phyloP scores from a whole-genome alignment of 2,329 filamentous ascomycete genomes.

The Cadophora sp. region DNA sequence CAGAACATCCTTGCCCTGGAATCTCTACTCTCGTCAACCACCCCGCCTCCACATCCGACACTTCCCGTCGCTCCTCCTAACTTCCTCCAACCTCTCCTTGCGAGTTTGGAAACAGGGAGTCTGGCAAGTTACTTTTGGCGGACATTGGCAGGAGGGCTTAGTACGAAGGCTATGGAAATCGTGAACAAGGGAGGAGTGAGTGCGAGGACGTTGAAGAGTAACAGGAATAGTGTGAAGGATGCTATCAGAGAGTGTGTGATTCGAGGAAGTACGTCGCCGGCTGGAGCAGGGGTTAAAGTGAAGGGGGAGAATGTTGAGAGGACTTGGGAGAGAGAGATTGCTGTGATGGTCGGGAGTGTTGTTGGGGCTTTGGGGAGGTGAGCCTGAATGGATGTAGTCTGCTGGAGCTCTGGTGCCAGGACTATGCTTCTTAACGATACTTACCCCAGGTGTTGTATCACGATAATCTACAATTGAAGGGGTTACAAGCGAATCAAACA shows the following conservation, averaged over 20 bases:
- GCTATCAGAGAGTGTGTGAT: conserved; percentile 85
- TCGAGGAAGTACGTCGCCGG: conserved; percentile 76
- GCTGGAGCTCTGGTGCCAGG: too few relatives aligned
- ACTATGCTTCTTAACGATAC: too few relatives aligned
- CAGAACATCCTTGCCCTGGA: conserved; percentile 93
- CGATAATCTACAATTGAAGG: too few relatives aligned
- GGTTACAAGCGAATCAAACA: too few relatives aligned
- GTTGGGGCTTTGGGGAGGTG: conserved; percentile 51
- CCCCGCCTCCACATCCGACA: conserved; percentile 72
- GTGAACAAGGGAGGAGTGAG: conserved; percentile 82
- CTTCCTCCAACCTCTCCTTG: conserved; percentile 75
- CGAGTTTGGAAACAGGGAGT: conserved; percentile 84
- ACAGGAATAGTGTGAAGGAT: conserved; percentile 76
- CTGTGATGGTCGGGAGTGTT: conserved; percentile 91
- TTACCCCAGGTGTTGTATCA: too few relatives aligned
- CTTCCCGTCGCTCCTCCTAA: conserved; percentile 53
- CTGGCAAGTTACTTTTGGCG: conserved; percentile 94
- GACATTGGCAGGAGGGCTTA: conserved; percentile 79
- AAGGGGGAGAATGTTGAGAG: conserved; percentile 64
- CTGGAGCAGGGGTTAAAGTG: conserved; percentile 62
- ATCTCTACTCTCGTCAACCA: conserved; percentile 72
- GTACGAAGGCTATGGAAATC: conserved; percentile 83
- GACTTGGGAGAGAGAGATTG: conserved; percentile 88
- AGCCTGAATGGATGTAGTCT: not conserved
- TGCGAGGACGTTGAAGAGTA: conserved; percentile 79